phyloP scores from a whole-genome alignment of 2,329 filamentous ascomycete species.

The Dothistroma pini region DNA sequence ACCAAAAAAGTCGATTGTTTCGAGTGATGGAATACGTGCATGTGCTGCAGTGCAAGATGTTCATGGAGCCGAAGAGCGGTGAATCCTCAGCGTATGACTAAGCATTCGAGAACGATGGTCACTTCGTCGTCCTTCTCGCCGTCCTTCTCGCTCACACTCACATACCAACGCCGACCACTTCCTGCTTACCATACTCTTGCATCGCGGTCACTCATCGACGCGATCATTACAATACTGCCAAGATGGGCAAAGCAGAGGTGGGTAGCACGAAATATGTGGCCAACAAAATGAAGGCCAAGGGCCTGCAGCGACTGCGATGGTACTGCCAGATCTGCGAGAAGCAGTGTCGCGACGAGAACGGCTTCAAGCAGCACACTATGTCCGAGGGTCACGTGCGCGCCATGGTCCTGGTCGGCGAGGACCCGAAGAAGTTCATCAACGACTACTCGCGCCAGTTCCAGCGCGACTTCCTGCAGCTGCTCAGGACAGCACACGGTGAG shows the following conservation, averaged over 20 bases:
- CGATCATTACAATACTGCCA: slow-evolving; percentile 32
- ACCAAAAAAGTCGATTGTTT: too few species aligned
- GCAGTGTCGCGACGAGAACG: slow-evolving; percentile 81
- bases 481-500: slow-evolving; percentile 83
- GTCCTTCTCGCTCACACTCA: neutral
- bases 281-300: slow-evolving; percentile 86
- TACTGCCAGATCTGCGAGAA: slow-evolving; percentile 79
- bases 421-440: slow-evolving; percentile 78
- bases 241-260: slow-evolving; percentile 87
- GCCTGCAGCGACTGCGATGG: slow-evolving; percentile 77
- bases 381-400: slow-evolving; percentile 85
- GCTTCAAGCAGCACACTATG: slow-evolving; percentile 76
- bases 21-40: too few species aligned
- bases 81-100: neutral
- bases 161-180: neutral
- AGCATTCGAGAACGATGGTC: neutral
- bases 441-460: slow-evolving; percentile 79
- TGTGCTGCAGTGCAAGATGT: too few species aligned
- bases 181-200: neutral
- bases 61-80: neutral
- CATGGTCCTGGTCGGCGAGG: slow-evolving; percentile 82
- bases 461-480: slow-evolving; percentile 70
- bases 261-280: slow-evolving; percentile 85
- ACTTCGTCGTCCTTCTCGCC: neutral
- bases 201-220: slow-evolving; percentile 2